Evolutionary conservation across 176 grass and related monocot species (phyloP).

Genomic region (Musa troglodytarum): DNA sequence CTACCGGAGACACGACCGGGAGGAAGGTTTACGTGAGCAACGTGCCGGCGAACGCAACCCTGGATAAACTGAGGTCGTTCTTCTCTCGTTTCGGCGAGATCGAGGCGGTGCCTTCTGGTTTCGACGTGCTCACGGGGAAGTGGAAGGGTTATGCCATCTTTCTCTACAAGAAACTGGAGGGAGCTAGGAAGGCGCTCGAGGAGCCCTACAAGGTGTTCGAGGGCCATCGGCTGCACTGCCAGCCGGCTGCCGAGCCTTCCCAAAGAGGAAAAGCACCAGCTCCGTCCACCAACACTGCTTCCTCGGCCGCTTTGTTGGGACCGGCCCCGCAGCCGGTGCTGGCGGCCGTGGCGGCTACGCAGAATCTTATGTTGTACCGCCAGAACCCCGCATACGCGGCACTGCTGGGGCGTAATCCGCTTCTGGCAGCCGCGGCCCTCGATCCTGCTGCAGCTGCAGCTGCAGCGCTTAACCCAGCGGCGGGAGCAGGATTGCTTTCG

Average conservation of each 20-base stretch:
- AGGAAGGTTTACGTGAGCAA: conserved; percentile 75
- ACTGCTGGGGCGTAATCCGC: conserved; percentile 50
- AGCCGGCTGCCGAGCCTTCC: conserved; percentile 26
- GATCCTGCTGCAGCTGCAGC: conserved; percentile 21
- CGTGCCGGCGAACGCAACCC: conserved; percentile 33
- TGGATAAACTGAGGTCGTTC: conserved; percentile 45
- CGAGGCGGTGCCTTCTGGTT: conserved; percentile 50
- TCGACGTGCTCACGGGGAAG: conserved; percentile 35
- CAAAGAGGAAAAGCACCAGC: conserved; percentile 23
- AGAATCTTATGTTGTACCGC: conserved; percentile 28
- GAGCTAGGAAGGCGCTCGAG: conserved; percentile 36
- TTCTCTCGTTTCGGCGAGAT: conserved; percentile 54
- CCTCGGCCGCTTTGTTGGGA: not conserved
- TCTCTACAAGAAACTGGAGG: conserved; percentile 42
- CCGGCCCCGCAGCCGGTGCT: conserved; percentile 6
- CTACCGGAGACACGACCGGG: conserved; percentile 15
- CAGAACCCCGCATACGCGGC: conserved; percentile 33
- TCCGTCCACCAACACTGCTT: not conserved
- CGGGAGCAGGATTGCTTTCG: conserved; percentile 5
- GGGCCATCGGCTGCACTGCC: conserved; percentile 50
- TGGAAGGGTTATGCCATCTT: conserved; percentile 55
- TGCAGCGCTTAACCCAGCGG: not conserved
- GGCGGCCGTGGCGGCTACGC: conserved; percentile 23
- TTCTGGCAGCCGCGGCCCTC: conserved; percentile 38
- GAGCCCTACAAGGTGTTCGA: conserved; percentile 60